Evolutionary conservation across 2,329 filamentous ascomycete species (phyloP), one percentile per base, ranked within the genome.

Genomic region (Madurella mycetomatis): DNA sequence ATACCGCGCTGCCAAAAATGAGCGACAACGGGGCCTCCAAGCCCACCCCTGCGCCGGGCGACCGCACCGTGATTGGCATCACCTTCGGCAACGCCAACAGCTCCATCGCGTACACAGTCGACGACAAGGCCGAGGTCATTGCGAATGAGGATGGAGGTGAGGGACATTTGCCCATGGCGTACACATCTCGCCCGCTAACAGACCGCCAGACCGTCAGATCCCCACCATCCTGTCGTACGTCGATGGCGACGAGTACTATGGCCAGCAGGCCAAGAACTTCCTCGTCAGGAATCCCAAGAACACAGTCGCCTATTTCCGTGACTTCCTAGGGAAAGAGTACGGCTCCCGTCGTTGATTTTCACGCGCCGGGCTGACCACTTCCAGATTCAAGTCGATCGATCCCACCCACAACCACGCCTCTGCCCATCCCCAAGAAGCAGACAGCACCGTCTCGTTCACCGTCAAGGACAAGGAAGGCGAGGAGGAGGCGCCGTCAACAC

Each of bases 81-180:
- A 88, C 92, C 64, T 96, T 97, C 79, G 94, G 94, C 76, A 99
- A 97, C 79, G 92, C 91, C 59, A 95, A 96, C 85, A 95, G 90
- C 77, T 96, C 91, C 57, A 96, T 99, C 75, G 92, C 92, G 66
- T 91, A 86, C 71, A 95, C 92, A 45, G 83, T 86, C 59, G 92
- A 97, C 68, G 92, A 95, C 74, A 95, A 95, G 79, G 87, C 91
- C 61, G 90, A 96, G 72, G 92, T 99, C 61, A 97, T 99, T 76
- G 94, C 94, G 69, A 97, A 99, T 76, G 94, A 97, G 78, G 94
- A 97, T 70, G 94, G 94, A 80, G 90, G 90, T 91, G 71, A 68
- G 84, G 42, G 7, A 41, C 9, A 1, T 5, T 40, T 31, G 17
- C 9, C 25, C 16, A 18, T 25, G 25, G 25, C 7, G 25, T 25